These are phyloP conservation scores for Ottelia alismoides DNA, from an alignment of 106 monocot genomes.

Conservation along the genomic window DNA sequence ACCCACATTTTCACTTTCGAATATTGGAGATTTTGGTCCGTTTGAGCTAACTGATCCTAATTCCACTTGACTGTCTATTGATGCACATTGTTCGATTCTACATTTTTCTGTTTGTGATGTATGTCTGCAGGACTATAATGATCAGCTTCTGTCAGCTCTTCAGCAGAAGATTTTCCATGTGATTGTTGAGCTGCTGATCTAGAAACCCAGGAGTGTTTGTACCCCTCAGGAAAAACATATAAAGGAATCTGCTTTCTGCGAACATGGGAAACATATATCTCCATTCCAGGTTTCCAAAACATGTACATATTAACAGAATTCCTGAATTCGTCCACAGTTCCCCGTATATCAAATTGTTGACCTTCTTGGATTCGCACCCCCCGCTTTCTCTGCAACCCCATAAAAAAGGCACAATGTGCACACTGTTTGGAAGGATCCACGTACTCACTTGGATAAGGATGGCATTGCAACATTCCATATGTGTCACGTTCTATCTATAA, in stretches of 20 bases:
- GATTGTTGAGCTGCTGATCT: slow-evolving; percentile 7
- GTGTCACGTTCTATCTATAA: slow-evolving; percentile 75
- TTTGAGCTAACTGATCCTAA: no score
- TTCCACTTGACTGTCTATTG: no score
- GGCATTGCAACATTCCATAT: slow-evolving; percentile 79
- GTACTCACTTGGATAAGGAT: slow-evolving; percentile 80
- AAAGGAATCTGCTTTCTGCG: slow-evolving; percentile 53
- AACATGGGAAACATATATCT: slow-evolving; percentile 73
- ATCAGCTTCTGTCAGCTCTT: no score
- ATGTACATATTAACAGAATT: slow-evolving; percentile 30
- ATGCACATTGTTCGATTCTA: no score
- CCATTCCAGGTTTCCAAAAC: slow-evolving; percentile 71
- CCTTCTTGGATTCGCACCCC: slow-evolving; percentile 40
- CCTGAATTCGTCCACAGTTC: slow-evolving; percentile 75
- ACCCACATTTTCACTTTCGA: no score
- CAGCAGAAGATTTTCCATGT: slow-evolving; percentile 4
- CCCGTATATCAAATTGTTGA: slow-evolving; percentile 73
- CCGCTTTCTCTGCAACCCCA: slow-evolving; percentile 83
- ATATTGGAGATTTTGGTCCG: no score
- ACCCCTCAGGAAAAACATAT: slow-evolving; percentile 86
- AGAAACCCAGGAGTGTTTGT: slow-evolving; percentile 29
- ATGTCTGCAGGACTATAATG: no score
- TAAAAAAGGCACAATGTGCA: slow-evolving; percentile 63
- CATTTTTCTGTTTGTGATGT: no score
- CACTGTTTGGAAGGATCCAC: slow-evolving; percentile 35